Conservation (phyloP, 768 basidiomycete genomes). For the Mycena albidolilacea region DNA sequence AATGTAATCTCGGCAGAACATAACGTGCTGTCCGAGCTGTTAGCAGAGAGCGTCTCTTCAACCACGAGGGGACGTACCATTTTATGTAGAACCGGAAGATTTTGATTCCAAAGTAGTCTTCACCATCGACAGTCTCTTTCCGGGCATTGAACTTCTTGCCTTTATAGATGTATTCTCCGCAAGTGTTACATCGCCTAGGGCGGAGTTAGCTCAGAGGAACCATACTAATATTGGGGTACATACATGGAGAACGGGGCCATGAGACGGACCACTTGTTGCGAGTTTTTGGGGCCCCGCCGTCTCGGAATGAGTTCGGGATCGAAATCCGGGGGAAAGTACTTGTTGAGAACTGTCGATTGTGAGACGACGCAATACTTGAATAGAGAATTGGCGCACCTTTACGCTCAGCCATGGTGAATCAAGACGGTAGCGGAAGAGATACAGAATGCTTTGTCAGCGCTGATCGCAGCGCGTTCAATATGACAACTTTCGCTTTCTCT, state of each 20-base stretch:
- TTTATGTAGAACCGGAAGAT: constrained; percentile 95
- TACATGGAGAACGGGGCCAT: constrained; percentile 99
- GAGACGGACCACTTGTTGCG: constrained; percentile 96
- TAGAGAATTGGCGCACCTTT: constrained; percentile 24
- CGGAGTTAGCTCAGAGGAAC: constrained; percentile 29
- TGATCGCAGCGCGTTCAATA: no score
- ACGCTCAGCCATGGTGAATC: constrained; percentile 34
- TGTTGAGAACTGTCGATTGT: constrained; percentile 80
- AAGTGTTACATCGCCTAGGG: constrained; percentile 90
- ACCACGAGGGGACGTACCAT: constrained; percentile 67
- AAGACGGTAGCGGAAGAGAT: not conserved
- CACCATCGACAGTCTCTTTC: constrained; percentile 97
- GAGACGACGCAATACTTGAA: not conserved
- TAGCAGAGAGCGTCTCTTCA: not conserved
- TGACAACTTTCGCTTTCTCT: no score
- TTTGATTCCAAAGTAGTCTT: constrained; percentile 99
- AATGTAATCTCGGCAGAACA: constrained; percentile 99
- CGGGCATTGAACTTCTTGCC: constrained; percentile 99
- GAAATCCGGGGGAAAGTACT: constrained; percentile 98
- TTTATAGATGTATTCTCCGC: constrained; percentile 99
- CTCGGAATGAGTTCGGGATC: constrained; percentile 97
- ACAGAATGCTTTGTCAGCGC: constrained; percentile 3
- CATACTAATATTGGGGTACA: constrained; percentile 43
- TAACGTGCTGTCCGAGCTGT: constrained; percentile 72
- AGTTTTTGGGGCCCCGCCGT: constrained; percentile 91